Evolutionary conservation across 805 yeast genomes (phyloP), one percentile per base, ranked within the genome.

Genomic region (Ogataea zsoltii): DNA sequence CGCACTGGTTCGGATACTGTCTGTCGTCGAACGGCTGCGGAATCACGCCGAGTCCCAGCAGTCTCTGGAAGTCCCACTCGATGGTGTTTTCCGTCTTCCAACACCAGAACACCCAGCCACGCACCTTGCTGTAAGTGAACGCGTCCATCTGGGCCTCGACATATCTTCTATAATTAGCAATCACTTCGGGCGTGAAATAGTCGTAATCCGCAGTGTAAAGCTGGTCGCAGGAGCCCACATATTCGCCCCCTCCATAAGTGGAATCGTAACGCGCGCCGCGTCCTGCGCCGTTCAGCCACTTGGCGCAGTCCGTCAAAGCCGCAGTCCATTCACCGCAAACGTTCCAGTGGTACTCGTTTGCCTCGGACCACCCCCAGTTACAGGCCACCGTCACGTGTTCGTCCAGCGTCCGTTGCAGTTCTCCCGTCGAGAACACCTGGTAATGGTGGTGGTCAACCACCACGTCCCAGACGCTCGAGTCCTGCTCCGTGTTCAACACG

Each of bases 101-200:
- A 65, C 85, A 80, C 97, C 97, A 91, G 73, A 87, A 85, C 46
- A 88, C 78, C 97, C 97, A 91, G 26, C 98, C 98, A 29, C 74
- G 77, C 47, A 80, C 75, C 56, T 76, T 76, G 44, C 66, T 69
- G 39, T 62, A 49, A 25, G 50, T 42, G 60, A 74, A 83, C 1
- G 96, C 88, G 62, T 91, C 96, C 60, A 91, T 70, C 74, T 91
- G 97, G 39, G 96, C 96, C 70, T 91, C 97, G 41, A 90, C 73
- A 62, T 74, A 89, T 56, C 70, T 75, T 65, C 96, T 82, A 38
- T 83, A 78, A 53, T 80, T 72, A 18, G 57, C 58, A 62, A 75
- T 79, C 59, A 77, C 76, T 32, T 77, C 75, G 9, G 69, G 72
- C 6, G 87, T 70, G 88, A 94, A 91, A 40, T 76, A 57, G 41